Conservation (phyloP, 129 eudicot genomes). For the Escallonia herrerae region DNA sequence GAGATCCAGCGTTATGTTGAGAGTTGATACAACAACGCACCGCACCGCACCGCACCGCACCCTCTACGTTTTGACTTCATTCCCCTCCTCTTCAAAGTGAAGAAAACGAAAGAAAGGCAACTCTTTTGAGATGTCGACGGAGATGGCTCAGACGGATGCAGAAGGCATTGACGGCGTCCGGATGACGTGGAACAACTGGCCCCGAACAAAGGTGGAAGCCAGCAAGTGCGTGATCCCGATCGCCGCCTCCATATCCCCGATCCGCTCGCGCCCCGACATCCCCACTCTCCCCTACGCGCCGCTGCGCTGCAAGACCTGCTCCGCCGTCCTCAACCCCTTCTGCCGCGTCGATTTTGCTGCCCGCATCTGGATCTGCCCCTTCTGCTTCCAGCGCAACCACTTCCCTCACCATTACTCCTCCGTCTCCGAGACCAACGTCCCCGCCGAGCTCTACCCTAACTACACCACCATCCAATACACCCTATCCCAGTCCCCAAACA, state of each 20-base stretch:
- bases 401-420: constrained; percentile 65
- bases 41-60: no score
- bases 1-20: no score
- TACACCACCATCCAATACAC: constrained; percentile 56
- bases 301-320: constrained; percentile 73
- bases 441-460: constrained; percentile 78
- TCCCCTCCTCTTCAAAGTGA: not conserved
- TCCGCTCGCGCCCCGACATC: constrained; percentile 59
- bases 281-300: constrained; percentile 69
- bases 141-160: constrained; percentile 58
- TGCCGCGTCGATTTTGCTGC: constrained; percentile 72
- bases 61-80: no score
- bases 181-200: constrained; percentile 87
- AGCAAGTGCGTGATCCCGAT: constrained; percentile 85
- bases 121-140: constrained; percentile 43
- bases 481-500: constrained; percentile 11
- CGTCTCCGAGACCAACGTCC: constrained; percentile 70
- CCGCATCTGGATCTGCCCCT: constrained; percentile 88
- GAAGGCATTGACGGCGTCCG: constrained; percentile 91
- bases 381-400: constrained; percentile 74
- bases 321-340: constrained; percentile 57
- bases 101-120: not conserved
- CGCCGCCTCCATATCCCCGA: constrained; percentile 80
- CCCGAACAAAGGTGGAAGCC: constrained; percentile 72
- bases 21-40: no score